Conservation (phyloP, 106 monocot species). For the Triglochin maritima region DNA sequence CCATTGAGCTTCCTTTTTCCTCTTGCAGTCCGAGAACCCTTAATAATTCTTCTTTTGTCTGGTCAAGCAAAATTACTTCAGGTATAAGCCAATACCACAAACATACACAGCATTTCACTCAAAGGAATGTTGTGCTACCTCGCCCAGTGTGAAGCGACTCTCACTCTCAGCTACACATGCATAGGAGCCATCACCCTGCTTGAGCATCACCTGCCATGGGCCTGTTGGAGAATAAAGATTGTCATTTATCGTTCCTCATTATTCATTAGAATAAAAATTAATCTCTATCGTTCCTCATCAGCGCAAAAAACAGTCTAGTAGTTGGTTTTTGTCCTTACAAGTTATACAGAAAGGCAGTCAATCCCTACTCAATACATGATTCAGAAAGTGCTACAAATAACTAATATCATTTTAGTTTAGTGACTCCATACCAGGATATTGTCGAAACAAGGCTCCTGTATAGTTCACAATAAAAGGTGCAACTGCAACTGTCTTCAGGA, state of each 20-base stretch:
- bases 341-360: too few species aligned
- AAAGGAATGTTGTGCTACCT: constrained; percentile 26
- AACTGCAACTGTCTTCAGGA: constrained; percentile 81
- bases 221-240: constrained; percentile 28
- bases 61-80: background rate
- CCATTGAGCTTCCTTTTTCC: constrained; percentile 89
- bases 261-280: background rate
- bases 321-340: too few species aligned
- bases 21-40: constrained; percentile 91
- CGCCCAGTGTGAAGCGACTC: constrained; percentile 85
- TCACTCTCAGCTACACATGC: constrained; percentile 95
- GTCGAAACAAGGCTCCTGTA: constrained; percentile 86
- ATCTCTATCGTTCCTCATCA: background rate
- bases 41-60: constrained; percentile 94
- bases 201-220: constrained; percentile 99
- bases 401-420: background rate
- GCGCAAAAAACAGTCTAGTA: too few species aligned
- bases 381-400: too few species aligned
- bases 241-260: background rate
- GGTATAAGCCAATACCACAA: background rate
- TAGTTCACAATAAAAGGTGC: constrained; percentile 88
- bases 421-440: constrained; percentile 71
- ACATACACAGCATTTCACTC: background rate
- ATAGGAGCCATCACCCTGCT: constrained; percentile 87
- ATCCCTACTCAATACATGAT: too few species aligned